A percentile compares a stretch with the other conserved stretches of the same genome.
These are phyloP conservation scores for Ophiognomonia clavigignenti-juglandacearum DNA, from an alignment of 2,329 filamentous ascomycete species.

Conservation along the genomic window DNA sequence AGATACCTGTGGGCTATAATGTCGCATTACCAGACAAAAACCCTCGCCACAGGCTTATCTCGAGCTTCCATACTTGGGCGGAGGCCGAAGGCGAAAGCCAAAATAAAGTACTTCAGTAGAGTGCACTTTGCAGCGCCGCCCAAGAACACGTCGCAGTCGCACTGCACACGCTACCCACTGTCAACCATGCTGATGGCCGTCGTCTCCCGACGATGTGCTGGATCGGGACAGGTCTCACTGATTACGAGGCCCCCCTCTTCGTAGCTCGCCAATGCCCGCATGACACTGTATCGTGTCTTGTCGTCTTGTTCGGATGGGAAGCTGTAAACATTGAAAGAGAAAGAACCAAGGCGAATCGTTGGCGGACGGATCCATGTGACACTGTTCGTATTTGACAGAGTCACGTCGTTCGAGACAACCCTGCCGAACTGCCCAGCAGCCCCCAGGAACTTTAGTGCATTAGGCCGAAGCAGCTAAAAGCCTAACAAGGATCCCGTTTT, in stretches of 20 bases:
- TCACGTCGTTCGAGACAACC: constrained; percentile 7
- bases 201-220: constrained; percentile 1
- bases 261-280: too few relatives aligned
- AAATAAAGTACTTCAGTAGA: neutral
- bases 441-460: constrained; percentile 8
- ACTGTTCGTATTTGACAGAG: constrained; percentile 12
- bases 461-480: constrained; percentile 13
- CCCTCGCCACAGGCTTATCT: too few relatives aligned
- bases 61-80: too few relatives aligned
- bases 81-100: too few relatives aligned
- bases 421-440: neutral
- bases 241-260: constrained; percentile 8
- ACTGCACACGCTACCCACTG: constrained; percentile 1
- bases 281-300: too few relatives aligned
- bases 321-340: too few relatives aligned
- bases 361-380: constrained; percentile 5
- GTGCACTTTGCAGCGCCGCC: neutral
- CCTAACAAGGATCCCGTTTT: neutral
- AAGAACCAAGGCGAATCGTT: too few relatives aligned
- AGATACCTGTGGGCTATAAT: too few relatives aligned
- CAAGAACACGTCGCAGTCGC: neutral
- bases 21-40: too few relatives aligned
- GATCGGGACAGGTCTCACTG: constrained; percentile 1
- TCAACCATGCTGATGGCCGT: neutral
- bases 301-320: too few relatives aligned